These are phyloP conservation scores for Aquilaria agallochum DNA, from an alignment of 441 rosid genomes.

Conservation along the genomic window DNA sequence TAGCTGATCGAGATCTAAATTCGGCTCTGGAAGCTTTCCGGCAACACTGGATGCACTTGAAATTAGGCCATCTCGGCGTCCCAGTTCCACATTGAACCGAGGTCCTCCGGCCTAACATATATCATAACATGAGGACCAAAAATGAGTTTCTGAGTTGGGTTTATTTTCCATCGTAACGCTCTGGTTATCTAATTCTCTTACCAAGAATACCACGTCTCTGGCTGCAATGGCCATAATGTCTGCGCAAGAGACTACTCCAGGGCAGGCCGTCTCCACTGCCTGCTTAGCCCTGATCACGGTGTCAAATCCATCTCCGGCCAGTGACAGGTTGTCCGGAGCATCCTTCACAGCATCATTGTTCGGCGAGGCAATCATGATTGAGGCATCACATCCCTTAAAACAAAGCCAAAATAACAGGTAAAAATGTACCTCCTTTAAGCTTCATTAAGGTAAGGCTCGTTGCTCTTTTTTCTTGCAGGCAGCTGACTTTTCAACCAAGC, in stretches of 20 bases:
- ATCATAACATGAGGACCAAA: background rate
- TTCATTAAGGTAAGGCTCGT: too few species aligned
- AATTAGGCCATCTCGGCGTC: conserved; percentile 64
- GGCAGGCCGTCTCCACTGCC: conserved; percentile 45
- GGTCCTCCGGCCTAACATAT: conserved; percentile 68
- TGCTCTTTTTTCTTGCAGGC: too few species aligned
- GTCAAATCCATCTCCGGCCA: conserved; percentile 67
- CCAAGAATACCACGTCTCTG: conserved; percentile 47
- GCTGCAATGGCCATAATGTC: conserved; percentile 52
- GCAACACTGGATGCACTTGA: conserved; percentile 55
- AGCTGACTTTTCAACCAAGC: too few species aligned
- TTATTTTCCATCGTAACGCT: background rate
- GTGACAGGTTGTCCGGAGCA: conserved; percentile 44
- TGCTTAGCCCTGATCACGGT: conserved; percentile 41
- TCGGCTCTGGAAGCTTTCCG: conserved; percentile 69
- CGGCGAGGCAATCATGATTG: conserved; percentile 38
- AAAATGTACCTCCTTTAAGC: too few species aligned
- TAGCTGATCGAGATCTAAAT: conserved; percentile 41
- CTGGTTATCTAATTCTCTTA: conserved; percentile 14
- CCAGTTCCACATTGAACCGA: conserved; percentile 67
- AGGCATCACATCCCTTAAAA: conserved; percentile 52
- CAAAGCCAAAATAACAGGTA: background rate
- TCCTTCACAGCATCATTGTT: conserved; percentile 56
- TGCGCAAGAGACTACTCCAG: conserved; percentile 51
- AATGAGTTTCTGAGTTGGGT: background rate